Conservation (phyloP, 2,329 filamentous ascomycete genomes). For the Daldinia sp. region DNA sequence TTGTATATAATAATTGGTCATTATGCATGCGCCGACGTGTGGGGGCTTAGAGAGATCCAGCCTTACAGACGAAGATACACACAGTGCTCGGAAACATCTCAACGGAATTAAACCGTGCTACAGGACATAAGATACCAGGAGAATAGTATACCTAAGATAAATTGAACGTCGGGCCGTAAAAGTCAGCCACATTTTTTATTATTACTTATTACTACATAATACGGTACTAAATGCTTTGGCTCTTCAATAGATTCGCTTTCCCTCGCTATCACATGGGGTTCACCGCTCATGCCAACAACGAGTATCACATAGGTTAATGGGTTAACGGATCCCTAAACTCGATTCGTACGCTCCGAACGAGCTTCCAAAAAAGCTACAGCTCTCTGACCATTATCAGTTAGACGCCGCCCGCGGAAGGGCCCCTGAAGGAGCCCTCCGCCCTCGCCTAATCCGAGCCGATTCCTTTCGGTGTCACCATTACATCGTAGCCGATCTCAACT, state of each 20-base stretch:
- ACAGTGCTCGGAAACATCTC: constrained; percentile 22
- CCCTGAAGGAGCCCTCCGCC: constrained; percentile 31
- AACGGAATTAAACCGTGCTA: constrained; percentile 28
- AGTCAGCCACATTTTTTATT: constrained; percentile 21
- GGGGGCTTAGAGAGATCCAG: constrained; percentile 36
- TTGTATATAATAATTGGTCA: constrained; percentile 17
- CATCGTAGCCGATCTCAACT: constrained; percentile 27
- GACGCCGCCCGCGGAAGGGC: constrained; percentile 19
- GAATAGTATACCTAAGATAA: not conserved
- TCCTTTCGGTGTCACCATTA: constrained; percentile 35
- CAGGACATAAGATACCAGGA: constrained; percentile 9
- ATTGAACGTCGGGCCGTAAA: constrained; percentile 10
- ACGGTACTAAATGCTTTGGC: constrained; percentile 1
- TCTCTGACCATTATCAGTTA: constrained; percentile 12
- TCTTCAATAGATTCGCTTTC: constrained; percentile 30
- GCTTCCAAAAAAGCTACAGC: constrained; percentile 25
- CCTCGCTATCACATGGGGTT: constrained; percentile 15
- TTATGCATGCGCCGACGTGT: constrained; percentile 35
- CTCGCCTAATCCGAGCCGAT: constrained; percentile 35
- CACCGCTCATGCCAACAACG: constrained; percentile 26
- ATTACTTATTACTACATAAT: constrained; percentile 14
- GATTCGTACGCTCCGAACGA: constrained; percentile 16
- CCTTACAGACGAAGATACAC: constrained; percentile 30
- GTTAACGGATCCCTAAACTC: constrained; percentile 14
- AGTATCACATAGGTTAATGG: constrained; percentile 11